Evolutionary conservation across 371 early-diverging fungal species (phyloP).

Genomic region (Funneliformis caledonium): DNA sequence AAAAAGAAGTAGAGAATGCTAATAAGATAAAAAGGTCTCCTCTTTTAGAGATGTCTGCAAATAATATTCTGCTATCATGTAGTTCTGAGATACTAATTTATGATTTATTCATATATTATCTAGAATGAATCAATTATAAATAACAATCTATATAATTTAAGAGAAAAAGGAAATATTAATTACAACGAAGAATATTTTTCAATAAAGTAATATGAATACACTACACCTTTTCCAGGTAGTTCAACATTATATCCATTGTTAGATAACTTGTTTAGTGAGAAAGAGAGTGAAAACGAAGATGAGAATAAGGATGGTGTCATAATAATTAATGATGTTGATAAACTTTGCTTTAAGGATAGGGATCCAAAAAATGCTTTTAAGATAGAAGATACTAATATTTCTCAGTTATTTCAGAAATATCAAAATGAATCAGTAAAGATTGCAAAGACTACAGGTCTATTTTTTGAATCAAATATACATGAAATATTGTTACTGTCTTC

Average conservation of each 20-base stretch:
- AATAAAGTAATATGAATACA: background rate
- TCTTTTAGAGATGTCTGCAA: slow-evolving; percentile 4
- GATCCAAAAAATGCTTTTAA: too few relatives aligned
- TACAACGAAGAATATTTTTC: background rate
- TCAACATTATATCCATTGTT: background rate
- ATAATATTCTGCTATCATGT: background rate
- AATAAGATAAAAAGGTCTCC: slow-evolving; percentile 21
- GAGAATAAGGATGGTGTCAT: background rate
- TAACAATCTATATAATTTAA: slow-evolving; percentile 17
- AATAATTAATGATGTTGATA: too few relatives aligned
- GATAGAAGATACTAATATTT: too few relatives aligned
- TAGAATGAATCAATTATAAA: background rate
- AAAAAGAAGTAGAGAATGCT: slow-evolving; percentile 12
- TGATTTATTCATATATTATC: background rate
- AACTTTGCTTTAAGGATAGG: too few relatives aligned
- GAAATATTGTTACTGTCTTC: too few relatives aligned
- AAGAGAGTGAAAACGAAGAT: background rate
- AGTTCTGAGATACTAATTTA: slow-evolving; percentile 16
- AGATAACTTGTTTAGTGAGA: background rate
- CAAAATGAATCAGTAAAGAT: too few relatives aligned
- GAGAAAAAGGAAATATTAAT: slow-evolving; percentile 1
- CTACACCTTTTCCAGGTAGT: background rate
- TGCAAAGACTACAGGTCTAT: too few relatives aligned
- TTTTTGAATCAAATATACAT: too few relatives aligned
- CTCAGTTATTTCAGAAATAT: too few relatives aligned